Evolutionary conservation across 176 grass and related monocot genomes (phyloP).

Genomic region (Triticum aestivum): DNA sequence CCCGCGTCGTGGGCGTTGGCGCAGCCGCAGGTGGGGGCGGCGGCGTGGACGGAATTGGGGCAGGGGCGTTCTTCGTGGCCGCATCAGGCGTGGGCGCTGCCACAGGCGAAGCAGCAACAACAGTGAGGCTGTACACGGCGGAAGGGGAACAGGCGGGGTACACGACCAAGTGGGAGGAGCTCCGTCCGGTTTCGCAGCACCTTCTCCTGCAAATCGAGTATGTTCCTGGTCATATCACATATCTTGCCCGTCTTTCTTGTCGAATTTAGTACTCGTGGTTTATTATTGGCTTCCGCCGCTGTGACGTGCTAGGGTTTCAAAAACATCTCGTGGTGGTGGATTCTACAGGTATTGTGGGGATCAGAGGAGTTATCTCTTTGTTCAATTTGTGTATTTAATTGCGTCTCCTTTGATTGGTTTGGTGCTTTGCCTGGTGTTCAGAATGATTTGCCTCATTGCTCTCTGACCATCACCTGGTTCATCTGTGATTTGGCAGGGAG

Average conservation of each 20-base stretch:
- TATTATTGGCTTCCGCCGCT: not conserved
- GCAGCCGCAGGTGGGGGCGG: too few relatives aligned
- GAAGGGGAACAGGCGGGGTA: too few relatives aligned
- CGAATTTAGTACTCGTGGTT: not conserved
- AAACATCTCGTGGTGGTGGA: not conserved
- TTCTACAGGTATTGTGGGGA: not conserved
- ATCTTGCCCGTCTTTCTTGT: not conserved
- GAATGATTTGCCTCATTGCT: not conserved
- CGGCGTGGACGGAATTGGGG: too few relatives aligned
- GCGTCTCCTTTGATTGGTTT: too few relatives aligned
- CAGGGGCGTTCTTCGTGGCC: too few relatives aligned
- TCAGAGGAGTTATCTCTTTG: not conserved
- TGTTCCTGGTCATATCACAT: not conserved
- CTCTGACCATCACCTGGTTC: constrained; percentile 3
- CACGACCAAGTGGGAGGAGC: too few relatives aligned
- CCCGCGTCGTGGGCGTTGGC: too few relatives aligned
- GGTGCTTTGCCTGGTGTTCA: not conserved
- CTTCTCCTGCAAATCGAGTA: constrained; percentile 51
- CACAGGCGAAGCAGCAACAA: too few relatives aligned
- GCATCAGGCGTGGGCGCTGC: too few relatives aligned
- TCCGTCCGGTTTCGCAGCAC: too few relatives aligned
- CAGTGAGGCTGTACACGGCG: too few relatives aligned
- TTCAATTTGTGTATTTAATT: too few relatives aligned
- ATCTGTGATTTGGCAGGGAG: constrained; percentile 39
- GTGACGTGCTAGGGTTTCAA: not conserved